Base-by-base conservation (phyloP, 495 filamentous ascomycete genomes). In the Penicillium chermesinum region DNA sequence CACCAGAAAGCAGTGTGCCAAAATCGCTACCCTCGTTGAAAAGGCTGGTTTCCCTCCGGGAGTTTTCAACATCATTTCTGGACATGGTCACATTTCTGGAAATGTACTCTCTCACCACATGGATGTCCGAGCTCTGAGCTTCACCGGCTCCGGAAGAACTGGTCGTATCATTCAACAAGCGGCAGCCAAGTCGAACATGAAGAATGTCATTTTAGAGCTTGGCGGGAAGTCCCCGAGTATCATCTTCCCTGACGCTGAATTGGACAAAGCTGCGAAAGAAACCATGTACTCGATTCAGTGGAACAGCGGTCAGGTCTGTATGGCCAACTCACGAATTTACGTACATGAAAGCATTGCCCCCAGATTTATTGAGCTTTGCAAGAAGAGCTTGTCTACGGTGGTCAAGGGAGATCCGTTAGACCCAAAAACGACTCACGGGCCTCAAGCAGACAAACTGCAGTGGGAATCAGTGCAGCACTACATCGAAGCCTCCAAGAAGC, bases 391-490 rank as follows among this genome's bases (percentile, higher is more conserved):
- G 8, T 27, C 37, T 10, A 16, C 35, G 3, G 30, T 57, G 7
- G 70, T 77, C 45, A 84, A 91, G 52, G 89, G 90, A 41, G 87
- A 95, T 64, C 89, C 90, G 44, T 89, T 93, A 69, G 68, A 77
- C 43, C 56, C 75, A 21, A 74, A 83, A 35, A 94, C 88, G 15
- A 90, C 90, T 81, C 89, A 91, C 67, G 90, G 90, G 34, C 90
- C 90, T 10, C 89, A 94, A 62, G 85, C 91, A 46, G 89, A 86
- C 20, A 73, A 91, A 64, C 58, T 88, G 2, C 90, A 95, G 64
- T 94, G 80, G 57, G 86, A 95, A 63, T 81, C 86, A 40, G 85
- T 96, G 69, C 91, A 94, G 84, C 73, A 76, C 52, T 94, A 91
- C 70, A 94, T 96, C 60, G 72, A 91, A 53, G 64, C 75, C 42